Base-by-base conservation (phyloP, 805 yeast genomes). In the Wickerhamomyces silvicola region DNA sequence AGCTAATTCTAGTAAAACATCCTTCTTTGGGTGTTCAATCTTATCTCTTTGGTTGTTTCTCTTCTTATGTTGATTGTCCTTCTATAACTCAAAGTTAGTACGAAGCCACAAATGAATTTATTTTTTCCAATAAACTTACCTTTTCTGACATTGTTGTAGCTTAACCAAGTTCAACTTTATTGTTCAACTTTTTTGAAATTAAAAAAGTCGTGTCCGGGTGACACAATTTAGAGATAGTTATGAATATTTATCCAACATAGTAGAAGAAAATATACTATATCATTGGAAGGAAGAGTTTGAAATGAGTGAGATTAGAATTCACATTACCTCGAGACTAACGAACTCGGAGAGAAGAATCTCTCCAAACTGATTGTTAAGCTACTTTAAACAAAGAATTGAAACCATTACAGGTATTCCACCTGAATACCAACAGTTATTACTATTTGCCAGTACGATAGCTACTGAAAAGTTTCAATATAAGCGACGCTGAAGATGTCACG, bases 1-100 rank as follows among this genome's bases (percentile, higher is more conserved):
- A 40, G 78, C 73, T 38, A 92, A 65, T 55, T 88, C 87, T 35
- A 86, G 65, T 38, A 88, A 84, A 15, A 95, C 94, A 41, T 88
- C 96, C 59, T 86, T 81, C 64, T 82, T 83, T 22, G 97, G 97
- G 10, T 46, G 52, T 14, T 41, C 86, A 77, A 45, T 79, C 86
- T 43, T 66, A 54, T 43, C 61, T 62, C 39, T 46, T 39, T 43
- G 42, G 25, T 33, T 41, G 39, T 41, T n/a, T n/a, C n/a, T n/a
- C n/a, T n/a, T n/a, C n/a, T n/a, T n/a, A n/a, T n/a, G n/a, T n/a
- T n/a, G n/a, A n/a, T n/a, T n/a, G n/a, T n/a, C n/a, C n/a, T n/a
- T n/a, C n/a, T n/a, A n/a, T n/a, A n/a, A n/a, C n/a, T n/a, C n/a
- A n/a, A n/a, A n/a, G n/a, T n/a, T n/a, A n/a, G n/a, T n/a, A n/a